Evolutionary conservation across 1,139 yeast species (phyloP).

Genomic region (Yamadazyma kanchanaburiensis): DNA sequence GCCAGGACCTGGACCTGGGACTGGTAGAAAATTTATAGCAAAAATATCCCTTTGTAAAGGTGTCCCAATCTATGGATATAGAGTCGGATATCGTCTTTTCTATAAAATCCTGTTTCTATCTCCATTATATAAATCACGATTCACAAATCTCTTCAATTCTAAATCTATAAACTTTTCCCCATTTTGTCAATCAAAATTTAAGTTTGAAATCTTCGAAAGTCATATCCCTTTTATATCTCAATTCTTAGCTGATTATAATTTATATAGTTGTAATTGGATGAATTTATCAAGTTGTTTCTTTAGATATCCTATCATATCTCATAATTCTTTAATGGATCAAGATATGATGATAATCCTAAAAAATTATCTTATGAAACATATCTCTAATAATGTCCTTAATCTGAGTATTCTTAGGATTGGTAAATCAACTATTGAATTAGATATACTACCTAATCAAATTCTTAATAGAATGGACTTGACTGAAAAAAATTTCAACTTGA

Average conservation of each 20-base stretch:
- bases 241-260: constrained; percentile 76
- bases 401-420: constrained; percentile 50
- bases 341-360: constrained; percentile 9
- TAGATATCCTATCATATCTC: constrained; percentile 35
- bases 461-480: constrained; percentile 47
- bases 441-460: constrained; percentile 57
- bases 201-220: constrained; percentile 51
- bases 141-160: constrained; percentile 58
- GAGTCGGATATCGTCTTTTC: constrained; percentile 58
- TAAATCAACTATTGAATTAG: constrained; percentile 64
- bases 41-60: constrained; percentile 69
- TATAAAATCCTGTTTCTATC: constrained; percentile 67
- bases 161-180: constrained; percentile 31
- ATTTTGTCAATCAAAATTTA: constrained; percentile 8
- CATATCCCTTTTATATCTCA: constrained; percentile 79
- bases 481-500: constrained; percentile 49
- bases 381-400: constrained; percentile 24
- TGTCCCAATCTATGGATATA: constrained; percentile 80
- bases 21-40: constrained; percentile 40
- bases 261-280: constrained; percentile 84
- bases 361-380: constrained; percentile 14
- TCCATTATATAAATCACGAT: constrained; percentile 56
- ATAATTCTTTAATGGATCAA: constrained; percentile 2
- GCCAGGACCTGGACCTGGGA: neutral
- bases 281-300: constrained; percentile 31